phyloP scores from a whole-genome alignment of 2,329 filamentous ascomycete genomes.

The Metarhizium guizhouense region DNA sequence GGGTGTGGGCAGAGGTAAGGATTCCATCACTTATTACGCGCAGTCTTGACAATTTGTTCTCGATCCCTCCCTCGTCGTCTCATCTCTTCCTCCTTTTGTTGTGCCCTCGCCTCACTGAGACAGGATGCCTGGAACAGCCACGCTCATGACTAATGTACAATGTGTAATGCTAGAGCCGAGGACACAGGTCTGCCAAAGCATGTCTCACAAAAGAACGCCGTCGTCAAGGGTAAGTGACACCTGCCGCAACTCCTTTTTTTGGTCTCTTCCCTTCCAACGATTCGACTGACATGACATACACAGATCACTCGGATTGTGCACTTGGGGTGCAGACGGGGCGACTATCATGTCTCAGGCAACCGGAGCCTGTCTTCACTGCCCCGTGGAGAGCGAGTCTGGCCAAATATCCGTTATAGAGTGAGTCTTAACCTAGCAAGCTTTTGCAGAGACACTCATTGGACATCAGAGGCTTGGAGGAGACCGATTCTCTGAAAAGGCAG shows the following conservation, averaged over 20 bases:
- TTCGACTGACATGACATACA: slow-evolving; percentile 4
- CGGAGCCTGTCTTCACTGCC: slow-evolving; percentile 23
- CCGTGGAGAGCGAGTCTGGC: slow-evolving; percentile 26
- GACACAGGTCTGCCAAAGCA: slow-evolving; percentile 36
- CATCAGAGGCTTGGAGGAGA: background rate
- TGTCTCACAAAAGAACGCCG: slow-evolving; percentile 39
- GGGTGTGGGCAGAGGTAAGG: slow-evolving; percentile 58
- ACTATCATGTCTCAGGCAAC: slow-evolving; percentile 21
- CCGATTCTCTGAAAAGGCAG: background rate
- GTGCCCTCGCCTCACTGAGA: background rate
- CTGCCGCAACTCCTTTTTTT: slow-evolving; percentile 2
- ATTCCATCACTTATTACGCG: background rate
- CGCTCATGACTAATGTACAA: background rate
- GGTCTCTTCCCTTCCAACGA: background rate
- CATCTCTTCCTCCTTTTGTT: background rate
- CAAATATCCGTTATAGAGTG: slow-evolving; percentile 2
- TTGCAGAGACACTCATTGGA: background rate
- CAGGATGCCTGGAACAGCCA: background rate
- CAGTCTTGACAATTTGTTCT: background rate
- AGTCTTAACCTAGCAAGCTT: slow-evolving; percentile 1
- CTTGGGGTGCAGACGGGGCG: slow-evolving; percentile 48
- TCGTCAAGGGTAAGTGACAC: slow-evolving; percentile 33
- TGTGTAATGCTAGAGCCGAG: slow-evolving; percentile 19
- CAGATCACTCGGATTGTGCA: slow-evolving; percentile 44
- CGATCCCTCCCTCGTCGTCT: background rate